A percentile compares a stretch with the other conserved stretches of the same genome.
phyloP scores from a whole-genome alignment of 495 filamentous ascomycete species.

The Podospora pseudopauciseta region DNA sequence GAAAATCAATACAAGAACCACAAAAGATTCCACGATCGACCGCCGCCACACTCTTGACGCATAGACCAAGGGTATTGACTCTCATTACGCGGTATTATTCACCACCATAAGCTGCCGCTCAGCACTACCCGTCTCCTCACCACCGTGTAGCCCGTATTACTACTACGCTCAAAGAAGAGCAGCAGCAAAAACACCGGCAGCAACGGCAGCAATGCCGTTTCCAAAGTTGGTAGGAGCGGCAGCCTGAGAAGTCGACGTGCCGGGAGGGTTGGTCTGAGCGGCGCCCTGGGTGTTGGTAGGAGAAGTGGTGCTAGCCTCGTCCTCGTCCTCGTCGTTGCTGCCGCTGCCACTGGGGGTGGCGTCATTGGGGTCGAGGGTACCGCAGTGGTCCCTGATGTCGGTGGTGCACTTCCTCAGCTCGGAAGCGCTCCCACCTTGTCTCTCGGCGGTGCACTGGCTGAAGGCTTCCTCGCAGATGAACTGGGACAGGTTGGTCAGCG shows the following conservation, averaged over 20 bases:
- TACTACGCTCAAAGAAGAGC: conserved; percentile 28
- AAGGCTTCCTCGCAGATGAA: conserved; percentile 35
- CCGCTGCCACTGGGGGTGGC: conserved; percentile 12
- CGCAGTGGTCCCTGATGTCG: conserved; percentile 35
- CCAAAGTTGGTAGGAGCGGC: conserved; percentile 29
- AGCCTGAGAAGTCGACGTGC: conserved; percentile 13
- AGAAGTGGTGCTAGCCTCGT: conserved; percentile 9
- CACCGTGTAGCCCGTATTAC: neutral
- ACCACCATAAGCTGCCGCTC: conserved; percentile 1
- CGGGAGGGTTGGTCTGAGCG: conserved; percentile 12
- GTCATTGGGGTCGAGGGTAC: conserved; percentile 32
- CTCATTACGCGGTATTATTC: neutral
- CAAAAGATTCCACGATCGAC: conserved; percentile 20
- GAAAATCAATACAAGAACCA: conserved; percentile 35
- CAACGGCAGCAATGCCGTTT: conserved; percentile 31
- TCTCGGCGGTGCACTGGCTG: conserved; percentile 25
- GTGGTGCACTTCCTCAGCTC: conserved; percentile 35
- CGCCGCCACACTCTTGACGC: conserved; percentile 14
- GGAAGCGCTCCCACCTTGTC: conserved; percentile 23
- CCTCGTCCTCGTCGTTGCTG: neutral
- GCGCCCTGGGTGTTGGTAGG: conserved; percentile 14
- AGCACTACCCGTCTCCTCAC: neutral
- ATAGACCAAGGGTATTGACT: neutral
- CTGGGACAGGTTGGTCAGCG: conserved; percentile 12
- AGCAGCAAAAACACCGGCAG: conserved; percentile 35